Evolutionary conservation across 345 rosid species (phyloP).

Genomic region (Turnera subulata): DNA sequence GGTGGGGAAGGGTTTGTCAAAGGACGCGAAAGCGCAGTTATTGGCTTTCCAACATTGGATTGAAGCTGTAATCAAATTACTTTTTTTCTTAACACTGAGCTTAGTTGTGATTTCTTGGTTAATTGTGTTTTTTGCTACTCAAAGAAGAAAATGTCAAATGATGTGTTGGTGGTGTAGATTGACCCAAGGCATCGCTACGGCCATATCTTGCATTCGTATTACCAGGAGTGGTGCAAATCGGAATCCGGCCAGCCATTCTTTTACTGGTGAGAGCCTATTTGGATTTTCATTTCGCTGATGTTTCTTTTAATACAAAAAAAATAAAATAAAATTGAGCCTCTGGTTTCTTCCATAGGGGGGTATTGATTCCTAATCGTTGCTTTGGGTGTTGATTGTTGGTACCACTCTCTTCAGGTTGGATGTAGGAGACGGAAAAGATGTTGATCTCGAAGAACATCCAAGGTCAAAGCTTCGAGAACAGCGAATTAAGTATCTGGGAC

Average conservation of each 20-base stretch:
- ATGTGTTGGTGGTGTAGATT: slow-evolving; percentile 36
- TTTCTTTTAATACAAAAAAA: neutral
- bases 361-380: neutral
- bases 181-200: slow-evolving; percentile 96
- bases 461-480: slow-evolving; percentile 68
- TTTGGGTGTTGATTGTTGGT: neutral
- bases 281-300: neutral
- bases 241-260: slow-evolving; percentile 89
- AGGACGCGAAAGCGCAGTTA: slow-evolving; percentile 63
- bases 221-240: slow-evolving; percentile 64
- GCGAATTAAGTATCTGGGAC: slow-evolving; percentile 86
- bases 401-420: slow-evolving; percentile 62
- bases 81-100: neutral
- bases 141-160: neutral
- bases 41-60: slow-evolving; percentile 96
- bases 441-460: slow-evolving; percentile 60
- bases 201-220: slow-evolving; percentile 70
- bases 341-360: neutral
- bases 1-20: slow-evolving; percentile 64
- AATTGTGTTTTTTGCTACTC: neutral
- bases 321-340: no score
- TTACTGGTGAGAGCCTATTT: slow-evolving; percentile 53
- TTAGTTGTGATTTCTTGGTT: neutral
- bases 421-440: slow-evolving; percentile 75
- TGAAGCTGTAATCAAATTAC: slow-evolving; percentile 41